A percentile compares a stretch with the other conserved stretches of the same genome.
These are phyloP conservation scores for Purpureocillium takamizusanense DNA, from an alignment of 2,329 filamentous ascomycete species.

Conservation along the genomic window DNA sequence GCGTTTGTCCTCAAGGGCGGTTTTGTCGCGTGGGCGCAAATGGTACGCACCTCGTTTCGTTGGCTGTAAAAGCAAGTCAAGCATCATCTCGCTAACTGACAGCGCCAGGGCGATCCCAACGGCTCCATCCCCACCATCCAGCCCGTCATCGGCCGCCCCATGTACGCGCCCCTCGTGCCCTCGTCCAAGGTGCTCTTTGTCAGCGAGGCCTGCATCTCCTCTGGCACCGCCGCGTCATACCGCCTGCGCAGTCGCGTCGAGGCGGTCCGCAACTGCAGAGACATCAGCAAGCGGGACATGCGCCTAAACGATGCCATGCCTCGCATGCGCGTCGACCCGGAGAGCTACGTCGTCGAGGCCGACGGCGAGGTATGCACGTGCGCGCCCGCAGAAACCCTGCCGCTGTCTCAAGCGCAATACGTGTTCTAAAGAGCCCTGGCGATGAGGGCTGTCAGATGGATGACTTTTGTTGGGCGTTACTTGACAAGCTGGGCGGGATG, in stretches of 20 bases:
- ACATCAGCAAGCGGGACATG: conserved; percentile 77
- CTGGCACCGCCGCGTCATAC: conserved; percentile 61
- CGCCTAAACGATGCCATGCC: conserved; percentile 79
- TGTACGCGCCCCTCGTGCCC: conserved; percentile 73
- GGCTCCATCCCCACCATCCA: conserved; percentile 82
- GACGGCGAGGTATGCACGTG: conserved; percentile 68
- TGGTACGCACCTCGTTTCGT: conserved; percentile 45
- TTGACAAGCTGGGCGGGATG: not conserved
- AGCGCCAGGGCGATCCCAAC: conserved; percentile 61
- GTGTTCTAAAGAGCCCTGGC: conserved; percentile 68
- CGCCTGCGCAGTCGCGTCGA: conserved; percentile 71
- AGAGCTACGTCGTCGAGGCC: conserved; percentile 80
- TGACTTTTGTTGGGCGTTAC: not conserved
- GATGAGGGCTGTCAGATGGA: too few species aligned
- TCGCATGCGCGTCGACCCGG: conserved; percentile 83
- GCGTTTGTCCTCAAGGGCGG: conserved; percentile 76
- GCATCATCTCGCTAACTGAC: too few species aligned
- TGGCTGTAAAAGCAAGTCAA: too few species aligned
- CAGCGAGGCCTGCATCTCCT: conserved; percentile 59
- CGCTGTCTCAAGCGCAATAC: conserved; percentile 69
- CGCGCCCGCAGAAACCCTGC: conserved; percentile 61
- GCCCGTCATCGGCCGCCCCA: conserved; percentile 72
- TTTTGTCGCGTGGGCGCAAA: conserved; percentile 72
- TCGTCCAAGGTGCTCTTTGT: conserved; percentile 74
- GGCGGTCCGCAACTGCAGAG: conserved; percentile 67